Percentiles rank a stretch among this genome's conserved stretches.
Conservation (phyloP, 148 eudicot genomes). For the Rhododendron ovatum region DNA sequence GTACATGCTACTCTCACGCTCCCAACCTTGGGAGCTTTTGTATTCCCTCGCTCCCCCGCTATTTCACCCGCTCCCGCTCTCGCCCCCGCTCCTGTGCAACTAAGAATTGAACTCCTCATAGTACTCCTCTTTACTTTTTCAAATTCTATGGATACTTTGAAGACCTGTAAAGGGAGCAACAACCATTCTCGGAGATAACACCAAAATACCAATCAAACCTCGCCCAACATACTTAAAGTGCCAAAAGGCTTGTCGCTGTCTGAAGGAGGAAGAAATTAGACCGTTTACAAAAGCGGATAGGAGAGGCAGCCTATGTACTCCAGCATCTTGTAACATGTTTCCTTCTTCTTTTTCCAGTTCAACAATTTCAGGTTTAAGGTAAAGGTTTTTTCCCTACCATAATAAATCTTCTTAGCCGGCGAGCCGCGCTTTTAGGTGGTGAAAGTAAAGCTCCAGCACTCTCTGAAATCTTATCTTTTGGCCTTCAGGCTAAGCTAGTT, state of each 20-base stretch:
- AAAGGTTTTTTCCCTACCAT: background rate
- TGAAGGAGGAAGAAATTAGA: conserved; percentile 1
- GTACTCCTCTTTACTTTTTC: background rate
- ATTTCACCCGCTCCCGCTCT: too few species aligned
- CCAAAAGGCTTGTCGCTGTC: conserved; percentile 5
- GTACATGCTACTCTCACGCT: too few species aligned
- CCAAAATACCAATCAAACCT: background rate
- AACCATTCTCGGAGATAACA: background rate
- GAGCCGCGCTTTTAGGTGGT: background rate
- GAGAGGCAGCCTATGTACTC: background rate
- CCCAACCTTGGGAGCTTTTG: too few species aligned
- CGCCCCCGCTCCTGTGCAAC: too few species aligned
- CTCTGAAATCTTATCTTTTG: background rate
- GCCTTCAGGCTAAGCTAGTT: background rate
- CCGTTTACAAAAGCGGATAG: background rate
- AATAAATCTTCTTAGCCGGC: background rate
- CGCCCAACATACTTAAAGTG: background rate
- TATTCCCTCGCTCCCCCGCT: too few species aligned
- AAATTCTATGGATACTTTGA: background rate
- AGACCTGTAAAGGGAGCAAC: background rate
- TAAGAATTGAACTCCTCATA: background rate
- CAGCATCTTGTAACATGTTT: background rate
- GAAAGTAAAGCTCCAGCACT: background rate
- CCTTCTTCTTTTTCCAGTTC: background rate
- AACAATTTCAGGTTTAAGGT: background rate